A percentile compares a stretch with the other conserved stretches of the same genome.
Evolutionary conservation across 2,329 filamentous ascomycete species (phyloP).

Genomic region (Plenodomus lindquistii): DNA sequence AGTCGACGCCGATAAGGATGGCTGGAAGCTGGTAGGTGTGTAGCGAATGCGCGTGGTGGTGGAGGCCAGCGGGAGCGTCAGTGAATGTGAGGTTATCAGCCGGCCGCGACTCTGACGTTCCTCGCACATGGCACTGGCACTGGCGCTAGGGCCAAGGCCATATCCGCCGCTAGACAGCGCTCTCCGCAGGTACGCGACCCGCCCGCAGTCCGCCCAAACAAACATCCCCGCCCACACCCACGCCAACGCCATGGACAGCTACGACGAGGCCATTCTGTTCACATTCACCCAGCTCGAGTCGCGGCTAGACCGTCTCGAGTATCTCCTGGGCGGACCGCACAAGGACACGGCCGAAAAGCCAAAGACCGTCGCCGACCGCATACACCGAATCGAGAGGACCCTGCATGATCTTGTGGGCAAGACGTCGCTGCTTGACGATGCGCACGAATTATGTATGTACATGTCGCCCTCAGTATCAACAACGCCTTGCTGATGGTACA

Average conservation of each 20-base stretch:
- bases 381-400: conserved; percentile 43
- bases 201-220: conserved; percentile 17
- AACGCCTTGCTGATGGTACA: conserved; percentile 18
- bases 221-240: not conserved
- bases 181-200: conserved; percentile 21
- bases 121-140: conserved; percentile 1
- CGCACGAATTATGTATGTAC: conserved; percentile 44
- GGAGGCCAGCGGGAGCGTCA: not conserved
- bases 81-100: conserved; percentile 3
- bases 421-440: conserved; percentile 45
- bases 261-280: conserved; percentile 45
- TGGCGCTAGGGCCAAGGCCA: not conserved
- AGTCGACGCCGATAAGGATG: not conserved
- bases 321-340: conserved; percentile 45
- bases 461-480: too few relatives aligned
- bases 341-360: conserved; percentile 24
- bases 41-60: conserved; percentile 1
- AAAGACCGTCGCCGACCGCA: conserved; percentile 38
- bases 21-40: not conserved
- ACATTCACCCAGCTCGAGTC: conserved; percentile 52
- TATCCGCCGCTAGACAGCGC: conserved; percentile 20
- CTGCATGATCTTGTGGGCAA: conserved; percentile 46
- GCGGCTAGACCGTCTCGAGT: conserved; percentile 50
- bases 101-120: conserved; percentile 12
- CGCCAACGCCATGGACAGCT: conserved; percentile 39